Evolutionary conservation across 371 early-diverging fungal species (phyloP).

Genomic region (Mucor velutinosus): DNA sequence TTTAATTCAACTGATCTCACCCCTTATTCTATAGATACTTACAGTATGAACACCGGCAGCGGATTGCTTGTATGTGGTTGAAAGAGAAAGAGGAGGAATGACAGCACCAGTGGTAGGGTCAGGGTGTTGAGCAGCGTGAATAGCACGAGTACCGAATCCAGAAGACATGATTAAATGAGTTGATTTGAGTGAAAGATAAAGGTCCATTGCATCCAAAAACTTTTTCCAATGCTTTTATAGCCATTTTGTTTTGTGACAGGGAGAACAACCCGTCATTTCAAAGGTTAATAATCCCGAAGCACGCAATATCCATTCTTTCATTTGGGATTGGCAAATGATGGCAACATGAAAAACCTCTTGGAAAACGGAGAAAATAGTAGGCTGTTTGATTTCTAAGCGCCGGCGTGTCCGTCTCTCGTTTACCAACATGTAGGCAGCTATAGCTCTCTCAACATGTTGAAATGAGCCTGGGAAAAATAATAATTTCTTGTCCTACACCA

Average conservation of each 20-base stretch:
- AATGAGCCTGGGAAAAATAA: constrained; percentile 17
- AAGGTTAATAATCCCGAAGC: constrained; percentile 9
- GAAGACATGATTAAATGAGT: constrained; percentile 24
- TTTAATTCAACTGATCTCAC: constrained; percentile 3
- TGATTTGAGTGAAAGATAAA: constrained; percentile 1
- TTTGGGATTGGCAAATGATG: constrained; percentile 21
- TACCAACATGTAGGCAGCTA: background rate
- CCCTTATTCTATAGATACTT: constrained; percentile 25
- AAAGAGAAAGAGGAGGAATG: constrained; percentile 93
- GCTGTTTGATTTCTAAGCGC: background rate
- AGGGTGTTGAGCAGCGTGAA: constrained; percentile 91
- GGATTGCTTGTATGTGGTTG: constrained; percentile 94
- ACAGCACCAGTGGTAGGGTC: constrained; percentile 91
- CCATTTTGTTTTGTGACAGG: constrained; percentile 24
- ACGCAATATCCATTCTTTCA: background rate
- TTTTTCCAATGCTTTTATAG: constrained; percentile 6
- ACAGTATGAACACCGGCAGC: constrained; percentile 90
- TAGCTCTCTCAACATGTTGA: background rate
- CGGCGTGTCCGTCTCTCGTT: background rate
- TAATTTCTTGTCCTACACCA: background rate
- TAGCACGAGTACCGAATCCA: constrained; percentile 88
- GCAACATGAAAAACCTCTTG: constrained; percentile 12
- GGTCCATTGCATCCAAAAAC: background rate
- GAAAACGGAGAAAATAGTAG: background rate
- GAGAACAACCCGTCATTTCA: constrained; percentile 13